Evolutionary conservation across 129 eudicot species (phyloP).

Genomic region (Sambucus nigra): DNA sequence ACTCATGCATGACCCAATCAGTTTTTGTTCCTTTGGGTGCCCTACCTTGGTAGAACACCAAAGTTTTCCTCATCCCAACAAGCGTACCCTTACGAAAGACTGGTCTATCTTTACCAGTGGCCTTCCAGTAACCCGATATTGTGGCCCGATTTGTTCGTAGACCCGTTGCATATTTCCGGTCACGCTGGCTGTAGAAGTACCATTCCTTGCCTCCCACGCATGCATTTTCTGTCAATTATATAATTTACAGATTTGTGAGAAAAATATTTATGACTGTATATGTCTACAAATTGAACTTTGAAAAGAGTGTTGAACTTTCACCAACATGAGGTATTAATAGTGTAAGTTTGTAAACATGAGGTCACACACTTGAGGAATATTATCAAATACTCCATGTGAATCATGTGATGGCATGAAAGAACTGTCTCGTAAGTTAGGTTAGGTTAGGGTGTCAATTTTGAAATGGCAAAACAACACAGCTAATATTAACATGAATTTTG

Average conservation of each 20-base stretch:
- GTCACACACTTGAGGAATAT: background rate
- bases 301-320: background rate
- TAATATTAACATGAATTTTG: too few relatives aligned
- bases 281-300: background rate
- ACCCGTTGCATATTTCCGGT: constrained; percentile 83
- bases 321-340: background rate
- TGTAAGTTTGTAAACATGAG: too few relatives aligned
- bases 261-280: background rate
- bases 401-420: too few relatives aligned
- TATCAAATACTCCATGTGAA: background rate
- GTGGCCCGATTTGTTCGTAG: constrained; percentile 86
- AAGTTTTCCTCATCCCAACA: constrained; percentile 88
- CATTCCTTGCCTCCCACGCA: constrained; percentile 88
- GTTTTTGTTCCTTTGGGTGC: constrained; percentile 90
- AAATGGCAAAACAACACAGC: too few relatives aligned
- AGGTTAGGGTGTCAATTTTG: too few relatives aligned
- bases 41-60: constrained; percentile 88
- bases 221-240: constrained; percentile 36
- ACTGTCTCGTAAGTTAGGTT: too few relatives aligned
- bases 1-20: constrained; percentile 96
- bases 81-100: constrained; percentile 31
- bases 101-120: constrained; percentile 87
- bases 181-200: constrained; percentile 86
- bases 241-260: background rate
- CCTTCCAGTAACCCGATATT: constrained; percentile 83